Percentiles rank a stretch among this genome's conserved stretches.
phyloP scores from a whole-genome alignment of 2,329 filamentous ascomycete genomes.

The Venturia effusa region DNA sequence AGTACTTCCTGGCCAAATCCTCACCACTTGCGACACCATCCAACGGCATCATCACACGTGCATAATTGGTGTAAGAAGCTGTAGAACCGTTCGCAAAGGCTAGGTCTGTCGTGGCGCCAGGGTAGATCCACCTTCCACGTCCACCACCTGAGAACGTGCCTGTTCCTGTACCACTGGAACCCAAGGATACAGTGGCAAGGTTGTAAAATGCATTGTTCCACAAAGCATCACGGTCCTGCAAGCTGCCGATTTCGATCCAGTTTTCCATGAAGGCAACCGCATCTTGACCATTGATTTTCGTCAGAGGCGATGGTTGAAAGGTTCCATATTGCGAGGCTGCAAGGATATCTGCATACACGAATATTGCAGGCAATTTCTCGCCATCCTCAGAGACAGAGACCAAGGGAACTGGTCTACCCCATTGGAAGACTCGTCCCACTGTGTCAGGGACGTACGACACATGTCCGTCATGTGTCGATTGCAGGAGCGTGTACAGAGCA shows the following conservation, averaged over 20 bases:
- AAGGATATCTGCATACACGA: constrained; percentile 39
- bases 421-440: constrained; percentile 42
- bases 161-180: constrained; percentile 27
- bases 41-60: constrained; percentile 30
- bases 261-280: constrained; percentile 39
- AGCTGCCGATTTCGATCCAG: constrained; percentile 35
- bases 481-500: constrained; percentile 43
- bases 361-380: constrained; percentile 46
- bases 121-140: constrained; percentile 32
- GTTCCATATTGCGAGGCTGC: constrained; percentile 29
- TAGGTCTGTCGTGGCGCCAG: constrained; percentile 32
- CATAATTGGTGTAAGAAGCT: constrained; percentile 31
- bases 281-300: constrained; percentile 46
- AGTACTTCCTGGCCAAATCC: constrained; percentile 29
- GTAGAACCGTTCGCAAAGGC: constrained; percentile 35
- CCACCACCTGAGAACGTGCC: constrained; percentile 36
- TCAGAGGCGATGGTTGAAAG: constrained; percentile 38
- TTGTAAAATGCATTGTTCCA: constrained; percentile 42
- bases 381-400: constrained; percentile 53
- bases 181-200: constrained; percentile 32
- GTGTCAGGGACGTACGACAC: constrained; percentile 46
- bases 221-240: constrained; percentile 48
- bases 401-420: constrained; percentile 36
- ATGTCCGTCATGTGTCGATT: constrained; percentile 53
- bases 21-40: constrained; percentile 31